These are phyloP conservation scores for Myriangium duriaei DNA, from an alignment of 2,329 filamentous ascomycete species.

Conservation along the genomic window DNA sequence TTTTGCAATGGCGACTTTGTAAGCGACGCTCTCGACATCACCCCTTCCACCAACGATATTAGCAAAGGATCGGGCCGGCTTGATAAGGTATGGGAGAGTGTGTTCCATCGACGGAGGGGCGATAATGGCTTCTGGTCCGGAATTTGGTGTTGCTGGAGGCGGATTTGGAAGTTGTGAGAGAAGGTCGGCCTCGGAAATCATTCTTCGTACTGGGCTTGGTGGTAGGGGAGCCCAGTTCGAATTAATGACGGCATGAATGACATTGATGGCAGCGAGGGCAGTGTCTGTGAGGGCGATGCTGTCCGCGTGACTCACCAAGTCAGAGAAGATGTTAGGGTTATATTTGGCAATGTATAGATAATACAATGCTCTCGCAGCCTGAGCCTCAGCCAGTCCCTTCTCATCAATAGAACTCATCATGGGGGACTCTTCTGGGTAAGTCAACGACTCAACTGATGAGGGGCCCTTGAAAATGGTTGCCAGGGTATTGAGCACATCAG, in stretches of 20 bases:
- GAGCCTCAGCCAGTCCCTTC: slow-evolving; percentile 28
- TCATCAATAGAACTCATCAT: slow-evolving; percentile 15
- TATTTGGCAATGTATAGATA: slow-evolving; percentile 38
- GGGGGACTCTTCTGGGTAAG: slow-evolving; percentile 21
- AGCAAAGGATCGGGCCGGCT: slow-evolving; percentile 43
- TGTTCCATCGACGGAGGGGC: slow-evolving; percentile 38
- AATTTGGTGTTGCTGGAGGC: slow-evolving; percentile 19
- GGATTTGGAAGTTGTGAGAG: slow-evolving; percentile 24
- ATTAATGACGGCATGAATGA: slow-evolving; percentile 41
- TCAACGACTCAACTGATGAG: slow-evolving; percentile 20
- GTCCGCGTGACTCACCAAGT: slow-evolving; percentile 42
- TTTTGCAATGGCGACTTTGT: slow-evolving; percentile 44
- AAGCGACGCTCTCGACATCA: slow-evolving; percentile 45
- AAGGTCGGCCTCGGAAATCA: slow-evolving; percentile 19
- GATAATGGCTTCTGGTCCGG: slow-evolving; percentile 40
- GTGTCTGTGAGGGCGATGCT: slow-evolving; percentile 44
- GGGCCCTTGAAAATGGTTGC: slow-evolving; percentile 46
- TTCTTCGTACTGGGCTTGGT: slow-evolving; percentile 9
- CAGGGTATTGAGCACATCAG: slow-evolving; percentile 42
- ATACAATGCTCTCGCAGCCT: slow-evolving; percentile 43
- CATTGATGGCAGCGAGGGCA: slow-evolving; percentile 41
- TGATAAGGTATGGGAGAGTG: slow-evolving; percentile 44
- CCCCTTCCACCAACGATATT: slow-evolving; percentile 47
- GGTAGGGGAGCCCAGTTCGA: slow-evolving; percentile 39
- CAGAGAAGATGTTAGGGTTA: slow-evolving; percentile 39